Evolutionary conservation across 2,329 filamentous ascomycete species (phyloP).

Genomic region (Laburnicola sp.): DNA sequence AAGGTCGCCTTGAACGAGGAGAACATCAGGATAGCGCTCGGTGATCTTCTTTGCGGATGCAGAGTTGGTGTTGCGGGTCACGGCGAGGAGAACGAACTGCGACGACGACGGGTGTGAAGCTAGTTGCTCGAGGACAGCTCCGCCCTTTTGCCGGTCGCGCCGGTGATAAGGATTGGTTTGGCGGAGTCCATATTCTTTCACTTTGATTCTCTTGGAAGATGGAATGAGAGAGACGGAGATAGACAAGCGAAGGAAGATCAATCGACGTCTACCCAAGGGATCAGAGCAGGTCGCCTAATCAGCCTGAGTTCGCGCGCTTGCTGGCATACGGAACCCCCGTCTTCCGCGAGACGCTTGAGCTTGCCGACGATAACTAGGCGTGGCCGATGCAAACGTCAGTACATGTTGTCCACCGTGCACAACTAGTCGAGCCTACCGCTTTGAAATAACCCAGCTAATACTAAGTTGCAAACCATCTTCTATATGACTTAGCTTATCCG

Average conservation of each 20-base stretch:
- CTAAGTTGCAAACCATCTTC: background rate
- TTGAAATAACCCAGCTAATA: background rate
- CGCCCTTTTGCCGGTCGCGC: slow-evolving; percentile 53
- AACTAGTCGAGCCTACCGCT: background rate
- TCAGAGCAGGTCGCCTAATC: no score
- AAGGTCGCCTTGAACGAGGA: slow-evolving; percentile 62
- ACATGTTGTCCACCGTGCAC: background rate
- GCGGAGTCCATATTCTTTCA: slow-evolving; percentile 33
- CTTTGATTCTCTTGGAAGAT: background rate
- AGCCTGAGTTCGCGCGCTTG: no score
- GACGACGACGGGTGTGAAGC: slow-evolving; percentile 38
- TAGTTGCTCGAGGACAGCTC: slow-evolving; percentile 49
- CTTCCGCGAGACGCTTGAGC: background rate
- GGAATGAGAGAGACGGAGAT: no score
- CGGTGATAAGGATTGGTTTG: slow-evolving; percentile 50
- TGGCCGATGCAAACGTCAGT: background rate
- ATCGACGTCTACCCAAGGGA: no score
- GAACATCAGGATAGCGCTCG: slow-evolving; percentile 52
- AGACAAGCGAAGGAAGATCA: no score
- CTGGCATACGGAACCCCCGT: slow-evolving; percentile 7
- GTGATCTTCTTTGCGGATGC: slow-evolving; percentile 54
- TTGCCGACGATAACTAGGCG: background rate
- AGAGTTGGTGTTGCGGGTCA: slow-evolving; percentile 62
- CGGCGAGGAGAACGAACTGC: slow-evolving; percentile 59
- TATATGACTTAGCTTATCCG: background rate